Evolutionary conservation across 2,329 filamentous ascomycete species (phyloP).

Genomic region (Microcyclospora pomicola): DNA sequence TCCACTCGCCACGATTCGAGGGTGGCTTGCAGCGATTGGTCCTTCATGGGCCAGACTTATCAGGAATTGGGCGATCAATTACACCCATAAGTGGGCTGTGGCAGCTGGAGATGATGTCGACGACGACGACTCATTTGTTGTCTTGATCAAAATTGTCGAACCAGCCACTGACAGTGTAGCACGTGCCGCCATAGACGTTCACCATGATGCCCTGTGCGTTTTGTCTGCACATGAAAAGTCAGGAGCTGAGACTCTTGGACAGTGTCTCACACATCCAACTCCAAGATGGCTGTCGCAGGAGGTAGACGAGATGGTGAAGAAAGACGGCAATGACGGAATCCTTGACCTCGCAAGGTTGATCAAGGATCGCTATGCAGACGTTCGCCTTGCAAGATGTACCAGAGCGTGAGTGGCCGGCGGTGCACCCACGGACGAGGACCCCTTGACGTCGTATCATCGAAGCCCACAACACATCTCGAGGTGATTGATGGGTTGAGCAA

Average conservation of each 20-base stretch:
- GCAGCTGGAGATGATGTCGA: background rate
- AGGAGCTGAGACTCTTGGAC: background rate
- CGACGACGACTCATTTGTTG: slow-evolving; percentile 1
- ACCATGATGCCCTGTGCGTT: slow-evolving; percentile 5
- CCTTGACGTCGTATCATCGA: too few species aligned
- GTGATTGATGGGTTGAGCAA: too few species aligned
- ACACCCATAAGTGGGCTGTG: background rate
- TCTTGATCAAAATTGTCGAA: background rate
- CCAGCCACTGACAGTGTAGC: too few species aligned
- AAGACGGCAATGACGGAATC: too few species aligned
- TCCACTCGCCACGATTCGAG: background rate
- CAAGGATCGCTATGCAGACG: too few species aligned
- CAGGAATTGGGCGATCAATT: slow-evolving; percentile 5
- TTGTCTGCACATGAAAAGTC: background rate
- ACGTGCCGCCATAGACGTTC: slow-evolving; percentile 2
- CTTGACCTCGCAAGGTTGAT: too few species aligned
- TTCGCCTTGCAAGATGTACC: too few species aligned
- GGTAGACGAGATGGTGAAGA: slow-evolving; percentile 2
- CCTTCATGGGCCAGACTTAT: slow-evolving; percentile 1
- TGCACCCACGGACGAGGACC: too few species aligned
- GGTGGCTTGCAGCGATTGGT: background rate
- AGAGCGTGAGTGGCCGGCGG: too few species aligned
- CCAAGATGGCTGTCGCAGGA: slow-evolving; percentile 6
- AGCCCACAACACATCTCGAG: too few species aligned
- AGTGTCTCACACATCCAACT: slow-evolving; percentile 1